Percentiles rank a stretch among this genome's conserved stretches.
These are phyloP conservation scores for Fragilariopsis cylindrus DNA, from an alignment of 108 stramenopile species.

Conservation along the genomic window DNA sequence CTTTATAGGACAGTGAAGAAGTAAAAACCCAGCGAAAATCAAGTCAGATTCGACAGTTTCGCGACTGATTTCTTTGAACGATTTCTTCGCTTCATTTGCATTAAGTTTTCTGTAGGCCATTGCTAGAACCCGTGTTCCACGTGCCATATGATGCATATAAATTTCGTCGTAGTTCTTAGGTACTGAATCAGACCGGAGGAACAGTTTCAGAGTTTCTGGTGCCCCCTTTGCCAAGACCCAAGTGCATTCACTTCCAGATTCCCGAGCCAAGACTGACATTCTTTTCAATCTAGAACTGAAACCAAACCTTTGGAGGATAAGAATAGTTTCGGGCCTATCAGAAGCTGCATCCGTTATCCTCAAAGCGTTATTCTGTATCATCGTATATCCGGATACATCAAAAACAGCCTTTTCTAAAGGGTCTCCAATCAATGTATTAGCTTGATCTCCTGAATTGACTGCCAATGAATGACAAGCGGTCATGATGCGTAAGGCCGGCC, in stretches of 20 bases:
- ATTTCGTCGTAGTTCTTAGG: conserved; percentile 79
- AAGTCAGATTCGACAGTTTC: conserved; percentile 68
- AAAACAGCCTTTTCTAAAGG: conserved; percentile 94
- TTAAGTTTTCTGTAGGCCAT: conserved; percentile 63
- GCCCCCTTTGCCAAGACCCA: conserved; percentile 92
- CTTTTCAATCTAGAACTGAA: conserved; percentile 89
- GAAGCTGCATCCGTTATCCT: conserved; percentile 21
- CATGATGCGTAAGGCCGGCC: conserved; percentile 72
- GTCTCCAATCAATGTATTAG: conserved; percentile 72
- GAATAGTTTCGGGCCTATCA: conserved; percentile 21
- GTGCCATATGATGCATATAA: conserved; percentile 77
- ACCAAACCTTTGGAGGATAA: conserved; percentile 71
- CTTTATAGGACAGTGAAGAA: conserved; percentile 94
- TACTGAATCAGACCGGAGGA: conserved; percentile 60
- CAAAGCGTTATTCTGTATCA: conserved; percentile 48
- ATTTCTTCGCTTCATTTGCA: conserved; percentile 12
- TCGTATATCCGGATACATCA: conserved; percentile 72
- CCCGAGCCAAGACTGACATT: conserved; percentile 77
- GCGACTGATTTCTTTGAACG: conserved; percentile 41
- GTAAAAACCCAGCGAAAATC: conserved; percentile 90
- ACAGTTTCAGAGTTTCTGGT: conserved; percentile 82
- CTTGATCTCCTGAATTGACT: conserved; percentile 30
- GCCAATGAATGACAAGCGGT: conserved; percentile 92
- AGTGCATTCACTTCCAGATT: conserved; percentile 24
- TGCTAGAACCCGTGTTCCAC: conserved; percentile 87